Evolutionary conservation across 352 stramenopile genomes (phyloP).

Genomic region (Phytophthora fragariae): DNA sequence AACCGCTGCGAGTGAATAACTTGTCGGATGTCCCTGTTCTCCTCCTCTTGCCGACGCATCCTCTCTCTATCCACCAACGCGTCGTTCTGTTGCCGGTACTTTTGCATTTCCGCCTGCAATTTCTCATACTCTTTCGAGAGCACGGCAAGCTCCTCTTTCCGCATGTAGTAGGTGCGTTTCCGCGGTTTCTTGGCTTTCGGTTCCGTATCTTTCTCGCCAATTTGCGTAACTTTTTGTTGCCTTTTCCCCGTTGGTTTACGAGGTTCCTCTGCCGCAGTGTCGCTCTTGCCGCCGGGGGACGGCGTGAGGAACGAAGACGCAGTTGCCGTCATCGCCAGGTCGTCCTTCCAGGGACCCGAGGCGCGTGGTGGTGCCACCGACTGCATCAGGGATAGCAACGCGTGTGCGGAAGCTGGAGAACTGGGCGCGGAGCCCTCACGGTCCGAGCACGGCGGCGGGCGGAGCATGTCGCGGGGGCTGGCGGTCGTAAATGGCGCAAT

Average conservation of each 20-base stretch:
- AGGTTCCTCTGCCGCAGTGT: constrained; percentile 15
- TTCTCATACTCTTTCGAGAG: constrained; percentile 32
- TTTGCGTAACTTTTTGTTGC: constrained; percentile 7
- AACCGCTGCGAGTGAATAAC: constrained; percentile 48
- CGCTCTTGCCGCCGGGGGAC: constrained; percentile 14
- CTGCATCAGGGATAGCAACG: constrained; percentile 39
- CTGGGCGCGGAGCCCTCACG: constrained; percentile 30
- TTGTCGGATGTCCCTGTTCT: constrained; percentile 41
- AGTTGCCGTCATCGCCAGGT: constrained; percentile 1
- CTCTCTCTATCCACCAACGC: constrained; percentile 32
- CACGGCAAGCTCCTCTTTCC: constrained; percentile 49
- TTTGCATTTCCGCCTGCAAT: constrained; percentile 32
- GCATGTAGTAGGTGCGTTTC: constrained; percentile 61
- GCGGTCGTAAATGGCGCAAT: constrained; percentile 3
- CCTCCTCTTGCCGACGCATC: constrained; percentile 23
- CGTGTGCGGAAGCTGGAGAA: constrained; percentile 32
- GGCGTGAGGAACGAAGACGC: constrained; percentile 16
- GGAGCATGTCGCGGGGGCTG: constrained; percentile 10
- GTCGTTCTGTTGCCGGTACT: constrained; percentile 34
- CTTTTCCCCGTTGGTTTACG: not conserved
- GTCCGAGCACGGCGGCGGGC: not conserved
- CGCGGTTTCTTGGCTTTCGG: constrained; percentile 35
- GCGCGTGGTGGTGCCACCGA: constrained; percentile 30
- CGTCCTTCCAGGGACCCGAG: constrained; percentile 6
- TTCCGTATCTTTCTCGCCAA: constrained; percentile 4